Percentiles rank a stretch among this genome's conserved stretches.
These are phyloP conservation scores for Fusarium austroafricanum DNA, from an alignment of 2,329 filamentous ascomycete species.

Conservation along the genomic window DNA sequence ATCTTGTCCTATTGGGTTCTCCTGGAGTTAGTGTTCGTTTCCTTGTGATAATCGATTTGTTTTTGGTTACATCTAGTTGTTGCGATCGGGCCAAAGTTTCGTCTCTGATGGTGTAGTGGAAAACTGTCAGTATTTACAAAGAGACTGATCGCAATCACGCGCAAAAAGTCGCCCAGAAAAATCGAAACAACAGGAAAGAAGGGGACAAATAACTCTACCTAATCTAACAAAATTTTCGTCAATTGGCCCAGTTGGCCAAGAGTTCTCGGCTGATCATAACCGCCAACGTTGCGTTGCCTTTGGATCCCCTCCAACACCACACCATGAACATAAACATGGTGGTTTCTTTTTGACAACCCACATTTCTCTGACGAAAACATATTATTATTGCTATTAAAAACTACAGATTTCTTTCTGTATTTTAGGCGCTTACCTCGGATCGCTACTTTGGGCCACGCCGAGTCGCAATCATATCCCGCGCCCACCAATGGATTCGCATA, in stretches of 20 bases:
- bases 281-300: conserved; percentile 24
- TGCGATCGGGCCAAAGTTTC: conserved; percentile 21
- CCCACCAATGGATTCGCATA: conserved; percentile 38
- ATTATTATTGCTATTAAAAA: conserved; percentile 21
- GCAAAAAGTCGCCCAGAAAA: neutral
- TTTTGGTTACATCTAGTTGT: conserved; percentile 1
- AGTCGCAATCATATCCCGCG: conserved; percentile 25
- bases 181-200: neutral
- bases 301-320: conserved; percentile 25
- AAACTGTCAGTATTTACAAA: conserved; percentile 8
- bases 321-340: conserved; percentile 37
- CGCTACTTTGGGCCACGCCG: conserved; percentile 37
- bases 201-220: neutral
- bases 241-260: conserved; percentile 22
- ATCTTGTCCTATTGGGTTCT: conserved; percentile 15
- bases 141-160: conserved; percentile 2
- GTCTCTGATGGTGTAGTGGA: conserved; percentile 14
- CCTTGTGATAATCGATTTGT: conserved; percentile 3
- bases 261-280: conserved; percentile 31
- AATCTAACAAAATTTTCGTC: neutral
- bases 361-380: conserved; percentile 39
- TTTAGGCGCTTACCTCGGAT: conserved; percentile 38
- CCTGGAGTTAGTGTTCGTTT: conserved; percentile 1
- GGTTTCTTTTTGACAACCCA: conserved; percentile 36
- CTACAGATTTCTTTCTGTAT: conserved; percentile 2